These are phyloP conservation scores for Pseudogymnoascus sp. DNA, from an alignment of 2,329 filamentous ascomycete genomes.

Conservation along the genomic window DNA sequence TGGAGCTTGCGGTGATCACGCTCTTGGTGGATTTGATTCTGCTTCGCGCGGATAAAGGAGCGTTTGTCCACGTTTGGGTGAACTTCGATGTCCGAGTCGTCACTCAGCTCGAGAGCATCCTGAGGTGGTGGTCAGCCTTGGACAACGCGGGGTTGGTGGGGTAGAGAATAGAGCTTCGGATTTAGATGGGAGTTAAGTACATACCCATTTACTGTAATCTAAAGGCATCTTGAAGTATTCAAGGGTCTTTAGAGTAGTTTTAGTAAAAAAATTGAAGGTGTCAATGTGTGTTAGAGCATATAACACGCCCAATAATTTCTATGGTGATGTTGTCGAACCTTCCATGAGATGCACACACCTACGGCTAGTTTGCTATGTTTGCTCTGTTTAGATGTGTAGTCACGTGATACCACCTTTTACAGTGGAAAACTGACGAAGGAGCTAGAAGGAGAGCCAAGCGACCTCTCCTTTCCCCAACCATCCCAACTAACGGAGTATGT, in stretches of 20 bases:
- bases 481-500: background rate
- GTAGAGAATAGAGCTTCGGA: slow-evolving; percentile 4
- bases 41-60: slow-evolving; percentile 97
- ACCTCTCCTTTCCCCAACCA: background rate
- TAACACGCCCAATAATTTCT: background rate
- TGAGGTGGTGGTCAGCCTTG: slow-evolving; percentile 35
- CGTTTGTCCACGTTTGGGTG: slow-evolving; percentile 98
- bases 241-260: background rate
- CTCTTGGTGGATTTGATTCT: slow-evolving; percentile 92
- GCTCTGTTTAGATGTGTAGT: background rate
- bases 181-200: slow-evolving; percentile 16
- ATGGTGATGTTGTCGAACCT: slow-evolving; percentile 4
- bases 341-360: background rate
- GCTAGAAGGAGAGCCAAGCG: background rate
- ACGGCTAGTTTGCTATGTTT: slow-evolving; percentile 4
- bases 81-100: slow-evolving; percentile 96
- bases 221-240: slow-evolving; percentile 43
- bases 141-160: slow-evolving; percentile 25
- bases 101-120: slow-evolving; percentile 91
- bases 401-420: background rate
- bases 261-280: background rate
- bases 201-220: slow-evolving; percentile 55
- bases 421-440: background rate
- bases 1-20: slow-evolving; percentile 78
- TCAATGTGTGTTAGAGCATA: background rate